A percentile compares a stretch with the other conserved stretches of the same genome.
phyloP scores from a whole-genome alignment of 768 basidiomycete species.

The Kwoniella pini region DNA sequence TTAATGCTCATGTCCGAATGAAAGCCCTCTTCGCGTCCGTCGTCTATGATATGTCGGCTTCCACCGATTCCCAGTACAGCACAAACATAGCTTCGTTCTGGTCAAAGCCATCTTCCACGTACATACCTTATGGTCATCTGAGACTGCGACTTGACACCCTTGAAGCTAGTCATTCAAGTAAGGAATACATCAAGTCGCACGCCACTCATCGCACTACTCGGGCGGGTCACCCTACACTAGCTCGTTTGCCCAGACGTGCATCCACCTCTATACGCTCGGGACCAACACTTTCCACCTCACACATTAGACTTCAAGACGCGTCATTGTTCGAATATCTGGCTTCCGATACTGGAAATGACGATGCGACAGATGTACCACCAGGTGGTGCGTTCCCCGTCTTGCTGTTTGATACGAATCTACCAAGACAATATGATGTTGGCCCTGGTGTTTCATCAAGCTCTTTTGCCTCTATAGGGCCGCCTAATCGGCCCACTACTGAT shows the following conservation, averaged over 20 bases:
- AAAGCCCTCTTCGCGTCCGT: slow-evolving; percentile 27
- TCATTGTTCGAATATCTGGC: slow-evolving; percentile 50
- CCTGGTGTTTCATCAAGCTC: slow-evolving; percentile 2
- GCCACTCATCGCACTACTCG: slow-evolving; percentile 5
- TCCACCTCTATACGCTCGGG: slow-evolving; percentile 14
- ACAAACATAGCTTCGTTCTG: slow-evolving; percentile 28
- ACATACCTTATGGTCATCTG: slow-evolving; percentile 42
- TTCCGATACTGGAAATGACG: slow-evolving; percentile 14
- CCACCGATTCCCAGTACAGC: not conserved
- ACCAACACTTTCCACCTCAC: slow-evolving; percentile 16
- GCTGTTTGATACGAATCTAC: slow-evolving; percentile 70
- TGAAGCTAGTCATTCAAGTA: slow-evolving; percentile 20
- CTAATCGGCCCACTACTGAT: not conserved
- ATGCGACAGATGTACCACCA: slow-evolving; percentile 27
- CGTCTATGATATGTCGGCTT: slow-evolving; percentile 33
- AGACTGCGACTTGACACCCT: slow-evolving; percentile 33
- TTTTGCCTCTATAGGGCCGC: not conserved
- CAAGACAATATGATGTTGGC: slow-evolving; percentile 60
- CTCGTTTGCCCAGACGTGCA: slow-evolving; percentile 6
- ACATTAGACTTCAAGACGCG: slow-evolving; percentile 26
- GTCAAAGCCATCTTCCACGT: slow-evolving; percentile 32
- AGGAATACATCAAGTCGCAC: not conserved
- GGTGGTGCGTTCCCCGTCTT: slow-evolving; percentile 62
- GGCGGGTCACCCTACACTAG: not conserved
- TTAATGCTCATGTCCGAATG: slow-evolving; percentile 22